Evolutionary conservation across 306 rosid genomes (phyloP).

Genomic region (Herpetospermum pedunculosum): DNA sequence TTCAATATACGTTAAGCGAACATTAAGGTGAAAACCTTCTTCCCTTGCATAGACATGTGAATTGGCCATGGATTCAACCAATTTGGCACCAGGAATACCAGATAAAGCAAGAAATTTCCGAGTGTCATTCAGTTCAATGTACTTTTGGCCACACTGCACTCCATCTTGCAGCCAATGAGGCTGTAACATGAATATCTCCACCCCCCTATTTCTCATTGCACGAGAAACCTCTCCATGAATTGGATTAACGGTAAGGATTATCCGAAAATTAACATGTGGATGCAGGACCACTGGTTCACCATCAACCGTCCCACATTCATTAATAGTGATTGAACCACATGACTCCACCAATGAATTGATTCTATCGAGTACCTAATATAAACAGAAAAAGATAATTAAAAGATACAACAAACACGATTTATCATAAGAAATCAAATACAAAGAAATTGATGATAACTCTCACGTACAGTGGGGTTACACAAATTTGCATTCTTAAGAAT

Average conservation of each 20-base stretch:
- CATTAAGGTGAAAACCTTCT: constrained; percentile 37
- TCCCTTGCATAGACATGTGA: constrained; percentile 65
- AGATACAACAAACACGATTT: neutral
- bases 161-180: constrained; percentile 58
- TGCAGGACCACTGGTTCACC: constrained; percentile 63
- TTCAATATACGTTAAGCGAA: constrained; percentile 52
- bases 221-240: constrained; percentile 79
- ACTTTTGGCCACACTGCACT: constrained; percentile 17
- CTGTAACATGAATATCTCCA: constrained; percentile 80
- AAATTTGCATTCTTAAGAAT: constrained; percentile 88
- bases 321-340: constrained; percentile 67
- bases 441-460: neutral
- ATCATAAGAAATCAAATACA: neutral
- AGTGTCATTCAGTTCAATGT: constrained; percentile 42
- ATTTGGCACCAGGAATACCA: constrained; percentile 48
- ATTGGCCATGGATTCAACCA: constrained; percentile 63
- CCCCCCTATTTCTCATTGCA: constrained; percentile 97
- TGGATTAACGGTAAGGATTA: constrained; percentile 88
- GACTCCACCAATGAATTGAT: constrained; percentile 90
- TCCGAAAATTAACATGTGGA: constrained; percentile 80
- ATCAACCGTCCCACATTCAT: constrained; percentile 80
- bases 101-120: constrained; percentile 52
- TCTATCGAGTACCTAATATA: constrained; percentile 73
- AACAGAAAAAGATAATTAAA: constrained; percentile 2
- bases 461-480: constrained; percentile 81